A percentile compares a stretch with the other conserved stretches of the same genome.
These are phyloP conservation scores for Globisporangium cylindrosporum DNA, from an alignment of 352 stramenopile genomes.

Conservation along the genomic window DNA sequence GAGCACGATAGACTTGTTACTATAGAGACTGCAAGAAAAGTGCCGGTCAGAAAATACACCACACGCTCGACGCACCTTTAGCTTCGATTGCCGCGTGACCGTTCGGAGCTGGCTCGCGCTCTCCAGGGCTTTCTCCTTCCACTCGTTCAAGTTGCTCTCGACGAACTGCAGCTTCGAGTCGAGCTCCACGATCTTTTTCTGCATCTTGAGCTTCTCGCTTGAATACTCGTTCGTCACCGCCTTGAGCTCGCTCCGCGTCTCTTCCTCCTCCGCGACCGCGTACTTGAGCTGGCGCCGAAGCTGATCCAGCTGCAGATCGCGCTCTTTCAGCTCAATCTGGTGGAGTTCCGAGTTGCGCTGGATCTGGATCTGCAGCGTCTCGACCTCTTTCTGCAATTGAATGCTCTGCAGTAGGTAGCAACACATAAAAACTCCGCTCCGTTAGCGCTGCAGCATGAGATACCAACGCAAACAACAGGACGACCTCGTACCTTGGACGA, in stretches of 20 bases:
- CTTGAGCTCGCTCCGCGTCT: conserved; percentile 63
- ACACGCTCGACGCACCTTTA: conserved; percentile 39
- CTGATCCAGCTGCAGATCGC: conserved; percentile 67
- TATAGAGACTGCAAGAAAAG: background rate
- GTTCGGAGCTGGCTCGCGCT: conserved; percentile 41
- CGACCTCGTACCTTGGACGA: conserved; percentile 45
- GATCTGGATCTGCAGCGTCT: conserved; percentile 55
- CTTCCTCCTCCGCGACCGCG: conserved; percentile 59
- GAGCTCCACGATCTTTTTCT: conserved; percentile 72
- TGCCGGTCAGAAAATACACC: background rate
- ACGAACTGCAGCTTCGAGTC: conserved; percentile 69
- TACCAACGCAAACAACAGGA: background rate
- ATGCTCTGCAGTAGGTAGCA: conserved; percentile 32
- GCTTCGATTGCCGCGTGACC: conserved; percentile 37
- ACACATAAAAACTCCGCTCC: background rate
- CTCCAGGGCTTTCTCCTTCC: conserved; percentile 71
- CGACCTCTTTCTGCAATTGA: conserved; percentile 48
- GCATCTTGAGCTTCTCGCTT: conserved; percentile 53
- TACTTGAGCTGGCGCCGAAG: conserved; percentile 61
- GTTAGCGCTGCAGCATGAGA: background rate
- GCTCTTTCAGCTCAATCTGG: conserved; percentile 67
- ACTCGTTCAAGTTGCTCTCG: conserved; percentile 60
- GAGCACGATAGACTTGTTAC: background rate
- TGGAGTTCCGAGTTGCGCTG: conserved; percentile 49
- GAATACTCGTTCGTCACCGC: conserved; percentile 44